phyloP scores from a whole-genome alignment of 1,284 basidiomycete species.

The Earliella scabrosa region DNA sequence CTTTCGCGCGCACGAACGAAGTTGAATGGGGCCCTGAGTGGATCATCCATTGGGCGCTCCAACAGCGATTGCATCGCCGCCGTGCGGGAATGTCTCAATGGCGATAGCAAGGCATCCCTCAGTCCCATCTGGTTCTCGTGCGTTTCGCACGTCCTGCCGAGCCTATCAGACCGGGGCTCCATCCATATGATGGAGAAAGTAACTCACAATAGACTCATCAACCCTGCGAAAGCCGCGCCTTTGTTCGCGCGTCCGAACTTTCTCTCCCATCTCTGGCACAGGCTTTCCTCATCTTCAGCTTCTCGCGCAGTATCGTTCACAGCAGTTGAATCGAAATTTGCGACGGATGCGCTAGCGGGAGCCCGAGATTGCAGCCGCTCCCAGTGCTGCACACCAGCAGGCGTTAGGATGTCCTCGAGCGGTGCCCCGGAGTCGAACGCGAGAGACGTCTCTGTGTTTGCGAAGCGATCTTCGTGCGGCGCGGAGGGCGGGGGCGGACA shows the following conservation, averaged over 20 bases:
- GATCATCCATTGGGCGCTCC: neutral
- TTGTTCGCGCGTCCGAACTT: neutral
- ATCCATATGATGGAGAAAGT: neutral
- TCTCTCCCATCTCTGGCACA: neutral
- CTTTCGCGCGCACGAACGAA: neutral
- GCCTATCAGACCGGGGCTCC: too few species aligned
- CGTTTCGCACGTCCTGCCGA: neutral
- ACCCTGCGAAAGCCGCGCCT: neutral
- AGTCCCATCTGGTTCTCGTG: neutral
- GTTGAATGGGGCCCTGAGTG: neutral
- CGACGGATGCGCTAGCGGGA: too few species aligned
- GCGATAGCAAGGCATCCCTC: neutral
- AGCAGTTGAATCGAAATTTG: too few species aligned
- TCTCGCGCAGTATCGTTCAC: too few species aligned
- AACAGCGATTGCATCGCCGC: neutral
- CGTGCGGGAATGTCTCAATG: neutral
- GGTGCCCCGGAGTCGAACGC: neutral
- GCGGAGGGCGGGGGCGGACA: neutral
- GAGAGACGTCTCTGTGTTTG: neutral
- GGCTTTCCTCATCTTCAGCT: neutral
- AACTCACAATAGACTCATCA: neutral
- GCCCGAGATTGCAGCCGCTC: neutral
- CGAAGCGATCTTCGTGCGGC: neutral
- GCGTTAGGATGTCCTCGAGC: neutral
- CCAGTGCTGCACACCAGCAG: neutral